Percentiles rank a stretch among this genome's conserved stretches.
Conservation (phyloP, 140 eudicot genomes). For the Anethum foeniculum region DNA sequence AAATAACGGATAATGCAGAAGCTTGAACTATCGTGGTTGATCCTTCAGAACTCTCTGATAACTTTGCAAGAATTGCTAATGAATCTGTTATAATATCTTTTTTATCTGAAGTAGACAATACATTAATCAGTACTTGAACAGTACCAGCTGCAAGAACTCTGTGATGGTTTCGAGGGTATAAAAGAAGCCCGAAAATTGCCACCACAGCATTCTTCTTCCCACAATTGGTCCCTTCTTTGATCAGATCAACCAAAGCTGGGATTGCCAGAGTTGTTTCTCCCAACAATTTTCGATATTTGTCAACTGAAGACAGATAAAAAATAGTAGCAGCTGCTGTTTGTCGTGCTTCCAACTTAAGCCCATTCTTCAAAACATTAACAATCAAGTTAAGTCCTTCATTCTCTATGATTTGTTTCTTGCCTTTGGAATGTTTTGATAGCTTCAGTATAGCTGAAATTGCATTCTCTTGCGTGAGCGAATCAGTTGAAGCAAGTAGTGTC, state of each 20-base stretch:
- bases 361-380: conserved; percentile 35
- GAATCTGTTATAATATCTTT: conserved; percentile 53
- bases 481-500: conserved; percentile 36
- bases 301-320: conserved; percentile 54
- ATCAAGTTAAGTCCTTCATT: conserved; percentile 39
- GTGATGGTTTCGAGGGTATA: conserved; percentile 48
- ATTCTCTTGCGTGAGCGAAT: conserved; percentile 52
- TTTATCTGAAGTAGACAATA: conserved; percentile 41
- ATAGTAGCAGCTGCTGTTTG: conserved; percentile 79
- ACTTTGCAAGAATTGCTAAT: conserved; percentile 53
- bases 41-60: conserved; percentile 62
- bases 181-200: conserved; percentile 57
- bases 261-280: conserved; percentile 46
- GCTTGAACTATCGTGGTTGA: conserved; percentile 36
- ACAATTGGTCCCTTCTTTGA: conserved; percentile 45
- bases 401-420: conserved; percentile 45
- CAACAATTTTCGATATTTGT: conserved; percentile 38
- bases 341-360: conserved; percentile 44
- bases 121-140: conserved; percentile 37
- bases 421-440: conserved; percentile 62
- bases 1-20: conserved; percentile 25
- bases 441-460: conserved; percentile 65
- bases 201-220: conserved; percentile 74
- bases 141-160: conserved; percentile 41
- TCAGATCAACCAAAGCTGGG: conserved; percentile 45